Evolutionary conservation across 2,329 filamentous ascomycete species (phyloP), one percentile per base, ranked within the genome.

Genomic region (Epichloe gansuensis): DNA sequence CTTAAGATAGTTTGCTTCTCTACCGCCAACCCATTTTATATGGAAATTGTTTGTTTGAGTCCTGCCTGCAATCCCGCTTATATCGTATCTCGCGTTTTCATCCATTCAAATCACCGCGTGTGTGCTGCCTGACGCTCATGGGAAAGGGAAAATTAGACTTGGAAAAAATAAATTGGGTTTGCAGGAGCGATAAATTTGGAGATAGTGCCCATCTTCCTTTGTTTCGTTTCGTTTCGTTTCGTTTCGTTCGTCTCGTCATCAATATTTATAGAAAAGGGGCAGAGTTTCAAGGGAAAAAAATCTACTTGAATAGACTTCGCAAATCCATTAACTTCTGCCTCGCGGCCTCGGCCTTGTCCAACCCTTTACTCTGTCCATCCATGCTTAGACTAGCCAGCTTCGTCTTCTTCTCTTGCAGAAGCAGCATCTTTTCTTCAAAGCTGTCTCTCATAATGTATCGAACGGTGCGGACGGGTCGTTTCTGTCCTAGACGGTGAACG

Each of bases 351-450:
- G 71, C 69, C 58, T 73, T 74, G 72, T 84, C 68, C 62, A 78
- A 61, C 21, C 69, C 67, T 55, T 69, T 72, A 72, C 80, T 69
- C 65, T 77, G 65, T 28, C 79, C 76, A 57, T 87, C 86, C 84
- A 94, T 84, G 64, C 87, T 91, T 59, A 97, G 74, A 63, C 87
- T 89, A 0, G 93, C 93, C 50, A 98, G 72, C 67, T 89, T 85
- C 71, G 86, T 88, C 77, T 98, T 98, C 78, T 93, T 94, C 54
- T 87, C 82, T 67, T 96, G 91, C 56, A 98, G 72, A 61, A 86
- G 78, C 3, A 94, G 73, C 79, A 98, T 95, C 72, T 90, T 91
- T 71, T 95, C 88, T 67, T 98, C 93, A 55, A 98, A 95, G 63
- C 88, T 95, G 55, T 82, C 75, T 25, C 80, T 76, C 89, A 97